These are phyloP conservation scores for Diophrys sp. DNA, from an alignment of 73 alveolate genomes.

Conservation along the genomic window DNA sequence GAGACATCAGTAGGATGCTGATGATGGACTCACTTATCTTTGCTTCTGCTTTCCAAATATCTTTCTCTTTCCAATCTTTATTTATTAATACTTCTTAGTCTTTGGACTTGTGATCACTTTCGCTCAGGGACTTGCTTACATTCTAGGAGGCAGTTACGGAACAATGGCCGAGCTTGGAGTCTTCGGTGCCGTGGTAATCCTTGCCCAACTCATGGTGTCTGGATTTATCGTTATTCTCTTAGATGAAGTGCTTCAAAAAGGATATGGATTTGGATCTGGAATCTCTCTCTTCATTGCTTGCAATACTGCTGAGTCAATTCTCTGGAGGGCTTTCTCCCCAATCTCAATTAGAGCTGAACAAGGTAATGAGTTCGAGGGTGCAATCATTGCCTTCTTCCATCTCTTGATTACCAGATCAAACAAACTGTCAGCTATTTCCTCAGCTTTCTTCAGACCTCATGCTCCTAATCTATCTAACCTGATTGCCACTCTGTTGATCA, in stretches of 20 bases:
- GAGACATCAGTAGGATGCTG: too few species aligned
- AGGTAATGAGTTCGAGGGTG: constrained; percentile 99
- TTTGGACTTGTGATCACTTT: constrained; percentile 88
- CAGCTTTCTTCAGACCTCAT: constrained; percentile 92
- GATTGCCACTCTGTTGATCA: constrained; percentile 94
- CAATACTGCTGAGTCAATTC: constrained; percentile 98
- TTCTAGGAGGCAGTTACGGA: constrained; percentile 99
- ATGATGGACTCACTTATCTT: too few species aligned
- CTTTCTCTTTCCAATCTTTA: too few species aligned
- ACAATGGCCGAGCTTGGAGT: constrained; percentile 93
- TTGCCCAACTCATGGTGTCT: constrained; percentile 94
- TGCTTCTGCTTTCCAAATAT: too few species aligned
- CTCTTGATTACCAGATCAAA: constrained; percentile 90
- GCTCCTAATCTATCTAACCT: constrained; percentile 96
- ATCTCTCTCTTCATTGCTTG: constrained; percentile 98
- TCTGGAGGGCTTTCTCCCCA: constrained; percentile 99
- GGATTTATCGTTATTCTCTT: constrained; percentile 96
- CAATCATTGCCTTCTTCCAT: constrained; percentile 97
- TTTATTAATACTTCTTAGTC: constrained; percentile 19
- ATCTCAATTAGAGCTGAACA: constrained; percentile 94
- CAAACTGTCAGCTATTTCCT: constrained; percentile 83
- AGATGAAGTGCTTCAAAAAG: constrained; percentile 92
- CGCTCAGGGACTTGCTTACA: constrained; percentile 99
- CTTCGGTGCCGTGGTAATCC: constrained; percentile 90
- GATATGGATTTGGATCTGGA: constrained; percentile 99